These are phyloP conservation scores for Penicillium atrosanguineum DNA, from an alignment of 495 filamentous ascomycete genomes.

Conservation along the genomic window DNA sequence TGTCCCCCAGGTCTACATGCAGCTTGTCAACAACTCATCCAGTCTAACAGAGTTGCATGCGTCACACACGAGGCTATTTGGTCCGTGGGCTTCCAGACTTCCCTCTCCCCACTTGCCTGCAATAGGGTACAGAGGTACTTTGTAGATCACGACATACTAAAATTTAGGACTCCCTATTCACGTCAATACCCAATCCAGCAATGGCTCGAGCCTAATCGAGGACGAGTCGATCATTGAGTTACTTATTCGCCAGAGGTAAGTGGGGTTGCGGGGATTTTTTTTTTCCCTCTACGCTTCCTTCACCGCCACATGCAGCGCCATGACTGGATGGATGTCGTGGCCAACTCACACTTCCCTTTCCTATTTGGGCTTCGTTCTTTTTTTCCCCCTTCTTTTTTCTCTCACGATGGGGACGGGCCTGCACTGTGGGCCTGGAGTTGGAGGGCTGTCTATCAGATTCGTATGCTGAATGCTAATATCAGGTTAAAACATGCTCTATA, in stretches of 20 bases:
- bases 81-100: slow-evolving; percentile 12
- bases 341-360: slow-evolving; percentile 29
- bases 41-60: slow-evolving; percentile 11
- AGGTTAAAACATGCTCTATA: neutral
- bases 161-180: neutral
- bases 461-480: neutral
- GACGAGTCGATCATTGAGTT: neutral
- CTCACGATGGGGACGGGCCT: neutral
- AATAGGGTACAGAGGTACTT: neutral
- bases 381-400: neutral
- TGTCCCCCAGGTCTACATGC: slow-evolving; percentile 4
- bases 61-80: slow-evolving; percentile 18
- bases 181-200: neutral
- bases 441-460: neutral
- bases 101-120: neutral
- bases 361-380: slow-evolving; percentile 21
- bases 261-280: slow-evolving; percentile 43
- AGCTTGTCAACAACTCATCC: slow-evolving; percentile 9
- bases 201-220: neutral
- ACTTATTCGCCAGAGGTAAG: slow-evolving; percentile 20
- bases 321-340: slow-evolving; percentile 24
- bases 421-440: neutral
- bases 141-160: neutral
- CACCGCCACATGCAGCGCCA: slow-evolving; percentile 43
- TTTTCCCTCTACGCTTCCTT: slow-evolving; percentile 27